Base-by-base conservation (phyloP, 2,329 filamentous ascomycete genomes). In the Aspergillus felis region DNA sequence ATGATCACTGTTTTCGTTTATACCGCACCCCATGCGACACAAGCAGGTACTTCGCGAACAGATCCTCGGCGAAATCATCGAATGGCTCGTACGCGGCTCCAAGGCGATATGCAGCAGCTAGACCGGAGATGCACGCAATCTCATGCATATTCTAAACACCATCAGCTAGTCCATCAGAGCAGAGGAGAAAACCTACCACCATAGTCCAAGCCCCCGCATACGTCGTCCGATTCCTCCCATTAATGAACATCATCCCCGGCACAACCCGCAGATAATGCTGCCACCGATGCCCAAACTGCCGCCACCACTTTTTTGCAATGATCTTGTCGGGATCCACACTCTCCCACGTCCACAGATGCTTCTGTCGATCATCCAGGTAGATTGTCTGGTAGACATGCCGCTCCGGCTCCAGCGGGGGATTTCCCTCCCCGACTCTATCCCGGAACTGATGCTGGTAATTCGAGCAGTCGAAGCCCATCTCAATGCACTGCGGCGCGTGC, bases 361-460 rank as follows among this genome's bases (percentile, higher is more conserved):
- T 79, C 27, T 81, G 73, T 3, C 79, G 73, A 47, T 84, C 82
- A 66, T 85, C 83, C 14, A 86, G 71, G 70, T 84, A 86, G 56
- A 86, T 86, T 0, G 83, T 85, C 63, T 91, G 87, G 69, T 89
- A 91, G 17, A 91, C 82, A 64, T 89, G 87, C 53, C 83, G 78
- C 27, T 84, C 80, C 53, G 82, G 81, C 0, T 79, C 78, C 0
- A 57, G 62, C 2, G 73, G 61, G 1, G 61, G 51, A 14, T 67
- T 61, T 1, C 66, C 66, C 25, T 67, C 60, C 4, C 65, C 66
- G 14, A 73, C 54, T 0, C 69, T 67, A 22, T 71, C 70, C 1
- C 84, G 84, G 61, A 91, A 88, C 67, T 91, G 88, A 48, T 86
- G 81, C 69, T 91, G 88, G 72, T 91, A 90, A 69, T 90, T 89